Conservation (phyloP, 129 eudicot species). For the Flaveria trinervia region DNA sequence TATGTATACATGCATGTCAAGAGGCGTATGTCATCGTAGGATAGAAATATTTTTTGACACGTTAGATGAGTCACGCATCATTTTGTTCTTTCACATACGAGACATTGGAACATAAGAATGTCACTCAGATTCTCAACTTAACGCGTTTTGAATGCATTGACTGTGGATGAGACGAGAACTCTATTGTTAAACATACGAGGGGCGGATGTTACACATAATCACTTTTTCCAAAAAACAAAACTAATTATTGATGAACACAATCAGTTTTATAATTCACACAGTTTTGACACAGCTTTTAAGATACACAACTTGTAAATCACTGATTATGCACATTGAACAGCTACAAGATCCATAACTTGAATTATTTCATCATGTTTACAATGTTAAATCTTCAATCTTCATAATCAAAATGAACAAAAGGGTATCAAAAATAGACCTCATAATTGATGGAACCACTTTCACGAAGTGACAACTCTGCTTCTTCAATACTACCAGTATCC, state of each 20-base stretch:
- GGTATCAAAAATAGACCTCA: constrained; percentile 54
- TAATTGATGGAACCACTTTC: constrained; percentile 82
- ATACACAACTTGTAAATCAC: not conserved
- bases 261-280: not conserved
- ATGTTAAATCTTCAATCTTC: not conserved
- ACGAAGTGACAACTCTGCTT: constrained; percentile 90
- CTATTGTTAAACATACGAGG: no score
- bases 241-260: not conserved
- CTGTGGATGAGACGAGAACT: no score
- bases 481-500: constrained; percentile 81
- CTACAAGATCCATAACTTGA: not conserved
- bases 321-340: not conserved
- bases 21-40: no score
- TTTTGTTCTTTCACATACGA: no score
- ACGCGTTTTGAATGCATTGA: no score
- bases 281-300: not conserved
- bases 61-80: no score
- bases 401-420: not conserved
- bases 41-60: no score
- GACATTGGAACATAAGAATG: no score
- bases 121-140: no score
- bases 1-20: no score
- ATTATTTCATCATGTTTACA: constrained; percentile 13
- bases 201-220: no score
- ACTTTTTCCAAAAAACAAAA: not conserved